Base-by-base conservation (phyloP, 805 yeast genomes). In the Pichia occidentalis region DNA sequence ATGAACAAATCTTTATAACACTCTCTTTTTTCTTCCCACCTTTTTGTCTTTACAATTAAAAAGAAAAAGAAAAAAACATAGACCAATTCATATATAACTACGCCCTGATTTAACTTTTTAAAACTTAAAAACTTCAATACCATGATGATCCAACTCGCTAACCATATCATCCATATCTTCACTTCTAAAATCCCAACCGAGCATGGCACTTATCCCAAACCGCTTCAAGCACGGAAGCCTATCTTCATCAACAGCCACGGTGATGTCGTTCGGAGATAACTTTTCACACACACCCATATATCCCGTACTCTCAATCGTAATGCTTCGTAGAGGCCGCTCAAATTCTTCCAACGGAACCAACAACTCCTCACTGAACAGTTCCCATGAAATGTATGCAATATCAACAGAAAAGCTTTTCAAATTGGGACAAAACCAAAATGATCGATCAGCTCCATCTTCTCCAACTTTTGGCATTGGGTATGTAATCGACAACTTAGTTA, bases 381-480 rank as follows among this genome's bases (percentile, higher is more conserved):
- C 57, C 62, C 68, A 48, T 4, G 84, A 64, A 12, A 80, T 59
- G 53, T 92, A 90, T 57, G 90, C 97, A 3, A 87, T 88, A 39
- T 87, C 75, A 6, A 86, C 64, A 51, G 77, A 80, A 20, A 87
- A 60, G 11, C 72, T 67, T 7, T 57, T 48, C 37, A 92, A 63
- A 41, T 80, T 72, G 4, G 96, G 94, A 57, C 97, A 90, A 52
- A 77, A 77, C 12, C 70, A 59, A 49, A 90, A 79, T 1, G 85
- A 70, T 35, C 70, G 64, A 58, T 92, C 96, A 49, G 88, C 63
- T 0, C 95, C 77, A 44, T 75, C 73, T 8, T 72, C 76, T 23
- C 71, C 66, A 23, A 90, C 62, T 2, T 79, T 75, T 0, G 95
- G 96, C 88, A 90, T 77, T 2, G 98, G 98, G 52, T 85, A 92